These are phyloP conservation scores for Avena eriantha DNA, from an alignment of 176 grass and related monocot species.

Conservation along the genomic window DNA sequence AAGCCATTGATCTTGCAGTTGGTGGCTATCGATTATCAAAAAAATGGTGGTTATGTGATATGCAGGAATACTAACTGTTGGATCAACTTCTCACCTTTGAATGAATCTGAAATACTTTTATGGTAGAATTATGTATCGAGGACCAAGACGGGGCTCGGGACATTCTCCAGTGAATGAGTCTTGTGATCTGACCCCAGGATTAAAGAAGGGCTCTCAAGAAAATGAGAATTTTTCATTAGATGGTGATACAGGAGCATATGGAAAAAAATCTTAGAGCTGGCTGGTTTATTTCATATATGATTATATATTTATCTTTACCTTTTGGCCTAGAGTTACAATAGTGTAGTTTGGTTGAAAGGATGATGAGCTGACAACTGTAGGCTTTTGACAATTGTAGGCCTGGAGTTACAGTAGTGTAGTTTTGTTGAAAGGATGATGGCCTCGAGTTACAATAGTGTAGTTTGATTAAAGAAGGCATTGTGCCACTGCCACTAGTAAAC, in stretches of 20 bases:
- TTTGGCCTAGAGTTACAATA: conserved; percentile 36
- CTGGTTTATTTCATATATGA: not conserved
- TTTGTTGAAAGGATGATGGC: no score
- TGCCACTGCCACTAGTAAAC: no score
- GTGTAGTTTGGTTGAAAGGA: conserved; percentile 47
- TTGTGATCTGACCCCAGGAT: conserved; percentile 44
- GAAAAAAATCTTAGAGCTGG: not conserved
- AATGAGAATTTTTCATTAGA: not conserved
- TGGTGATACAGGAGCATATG: conserved; percentile 22
- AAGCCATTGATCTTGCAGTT: conserved; percentile 31
- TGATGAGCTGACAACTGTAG: conserved; percentile 35
- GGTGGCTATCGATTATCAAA: conserved; percentile 3
- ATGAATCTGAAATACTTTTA: conserved; percentile 67
- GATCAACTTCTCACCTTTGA: conserved; percentile 72
- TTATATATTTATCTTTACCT: conserved; percentile 53
- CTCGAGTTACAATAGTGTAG: no score
- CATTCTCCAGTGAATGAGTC: conserved; percentile 52
- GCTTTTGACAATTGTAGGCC: conserved; percentile 10
- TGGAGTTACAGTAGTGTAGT: no score
- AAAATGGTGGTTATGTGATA: conserved; percentile 23
- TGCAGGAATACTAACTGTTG: conserved; percentile 22
- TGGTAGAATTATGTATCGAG: conserved; percentile 82
- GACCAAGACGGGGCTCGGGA: conserved; percentile 77
- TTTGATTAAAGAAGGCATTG: no score
- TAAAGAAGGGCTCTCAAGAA: conserved; percentile 45